Base-by-base conservation (phyloP, 1,284 basidiomycete species). In the Heterobasidion parviporum region DNA sequence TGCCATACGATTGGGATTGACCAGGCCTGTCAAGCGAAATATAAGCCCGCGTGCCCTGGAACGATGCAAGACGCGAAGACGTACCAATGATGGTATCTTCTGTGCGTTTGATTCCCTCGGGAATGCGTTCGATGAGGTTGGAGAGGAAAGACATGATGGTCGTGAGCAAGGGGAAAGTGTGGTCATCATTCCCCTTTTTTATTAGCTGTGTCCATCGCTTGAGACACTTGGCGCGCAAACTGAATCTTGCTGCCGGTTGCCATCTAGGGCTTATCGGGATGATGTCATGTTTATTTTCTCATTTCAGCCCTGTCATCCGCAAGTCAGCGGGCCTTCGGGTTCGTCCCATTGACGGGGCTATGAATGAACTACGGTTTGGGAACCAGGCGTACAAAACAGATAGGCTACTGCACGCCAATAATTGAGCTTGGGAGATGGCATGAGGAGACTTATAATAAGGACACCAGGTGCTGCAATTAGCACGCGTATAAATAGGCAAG, bases 1-100 rank as follows among this genome's bases (percentile, higher is more conserved):
- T 50, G 46, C 60, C 83, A 63, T 64, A 85, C 85, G 78, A 67
- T 89, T 81, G 2, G 81, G 74, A 56, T 85, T 74, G 58, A 79
- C 62, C 10, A 78, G 45, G 10, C 85, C 86, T 86, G 59, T 18
- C 33, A 5, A 54, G 52, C 18, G 55, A 15, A 32, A 59, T 20
- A 38, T 54, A 2, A 57, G 53, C 18, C 58, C 46, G 44, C 26
- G 51, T 14, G n/a, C 41, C 9, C 48, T 9, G 59, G 50, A 18
- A 50, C 48, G 18, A 26, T n/a, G 20, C 32, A 51, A 18, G 7
- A 53, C 15, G 6, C 14, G 26, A n/a, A 32, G 14, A 59, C 59
- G n/a, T 35, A 70, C 70, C 70, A 43, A 65, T 58, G 8, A 68
- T 63, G 41, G 67, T 71, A 12, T 63, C 65, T 32, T 67, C 63